Conservation (phyloP, 164 flowering plant species). For the Annona squamosa region DNA sequence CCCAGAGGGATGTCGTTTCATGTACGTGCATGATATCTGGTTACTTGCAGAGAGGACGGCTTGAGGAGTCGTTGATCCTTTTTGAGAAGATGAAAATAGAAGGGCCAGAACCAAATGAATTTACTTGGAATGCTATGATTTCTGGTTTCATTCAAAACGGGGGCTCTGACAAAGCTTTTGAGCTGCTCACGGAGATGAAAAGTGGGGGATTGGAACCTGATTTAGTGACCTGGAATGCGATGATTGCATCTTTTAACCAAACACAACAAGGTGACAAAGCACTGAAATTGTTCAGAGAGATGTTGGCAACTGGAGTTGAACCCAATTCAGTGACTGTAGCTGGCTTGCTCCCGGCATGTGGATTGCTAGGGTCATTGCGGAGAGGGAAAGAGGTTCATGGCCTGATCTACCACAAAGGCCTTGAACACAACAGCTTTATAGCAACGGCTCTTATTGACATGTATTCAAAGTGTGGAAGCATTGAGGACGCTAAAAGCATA, state of each 20-base stretch:
- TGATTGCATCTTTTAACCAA: conserved; percentile 36
- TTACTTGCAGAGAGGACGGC: conserved; percentile 27
- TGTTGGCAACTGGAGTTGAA: conserved; percentile 40
- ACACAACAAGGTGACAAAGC: conserved; percentile 35
- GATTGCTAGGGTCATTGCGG: conserved; percentile 28
- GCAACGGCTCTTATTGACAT: conserved; percentile 52
- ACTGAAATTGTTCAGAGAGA: conserved; percentile 32
- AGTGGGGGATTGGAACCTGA: conserved; percentile 48
- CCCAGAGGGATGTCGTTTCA: conserved; percentile 27
- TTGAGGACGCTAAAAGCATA: conserved; percentile 36
- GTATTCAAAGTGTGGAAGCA: conserved; percentile 50
- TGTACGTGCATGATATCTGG: conserved; percentile 75
- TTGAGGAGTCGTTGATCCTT: conserved; percentile 15
- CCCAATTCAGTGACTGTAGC: conserved; percentile 57
- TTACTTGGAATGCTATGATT: conserved; percentile 43
- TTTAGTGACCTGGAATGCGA: conserved; percentile 43
- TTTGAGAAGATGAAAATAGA: conserved; percentile 23
- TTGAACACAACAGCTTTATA: conserved; percentile 37
- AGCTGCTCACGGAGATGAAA: conserved; percentile 32
- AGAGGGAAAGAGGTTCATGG: conserved; percentile 56
- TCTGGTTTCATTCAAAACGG: conserved; percentile 24
- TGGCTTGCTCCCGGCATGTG: conserved; percentile 56
- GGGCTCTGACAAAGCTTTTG: conserved; percentile 32
- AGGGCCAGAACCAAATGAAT: conserved; percentile 53
- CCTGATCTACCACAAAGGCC: conserved; percentile 33